phyloP scores from a whole-genome alignment of 306 rosid genomes.

The Pterocarpus santalinus region DNA sequence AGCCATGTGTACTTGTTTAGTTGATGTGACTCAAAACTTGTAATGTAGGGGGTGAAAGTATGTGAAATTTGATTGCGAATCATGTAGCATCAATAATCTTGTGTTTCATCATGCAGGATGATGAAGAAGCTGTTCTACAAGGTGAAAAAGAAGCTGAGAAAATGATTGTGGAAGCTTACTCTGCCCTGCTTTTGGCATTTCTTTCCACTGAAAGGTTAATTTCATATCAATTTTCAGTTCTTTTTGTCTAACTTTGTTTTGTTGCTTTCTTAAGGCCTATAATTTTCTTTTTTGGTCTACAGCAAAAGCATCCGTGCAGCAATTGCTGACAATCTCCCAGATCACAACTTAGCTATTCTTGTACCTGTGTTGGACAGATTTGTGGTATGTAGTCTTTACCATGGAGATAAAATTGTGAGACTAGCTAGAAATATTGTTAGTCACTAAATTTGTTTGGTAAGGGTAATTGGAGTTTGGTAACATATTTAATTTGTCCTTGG shows the following conservation, averaged over 20 bases:
- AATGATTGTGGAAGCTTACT: conserved; percentile 65
- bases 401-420: conserved; percentile 35
- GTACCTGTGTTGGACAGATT: conserved; percentile 98
- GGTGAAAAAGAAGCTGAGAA: conserved; percentile 95
- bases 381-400: conserved; percentile 70
- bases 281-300: conserved; percentile 34
- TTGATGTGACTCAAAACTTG: conserved; percentile 12
- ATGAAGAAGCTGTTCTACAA: conserved; percentile 82
- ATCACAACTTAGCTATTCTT: conserved; percentile 70
- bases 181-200: conserved; percentile 67
- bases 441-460: background rate
- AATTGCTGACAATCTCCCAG: conserved; percentile 63
- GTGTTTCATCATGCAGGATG: conserved; percentile 67
- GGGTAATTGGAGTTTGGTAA: conserved; percentile 20
- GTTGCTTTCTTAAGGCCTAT: conserved; percentile 20
- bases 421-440: conserved; percentile 4
- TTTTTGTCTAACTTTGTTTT: background rate
- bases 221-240: conserved; percentile 11
- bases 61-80: background rate
- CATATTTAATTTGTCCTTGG: conserved; percentile 3
- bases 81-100: conserved; percentile 37
- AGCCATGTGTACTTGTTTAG: conserved; percentile 14
- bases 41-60: background rate
- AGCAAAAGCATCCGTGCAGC: conserved; percentile 61
- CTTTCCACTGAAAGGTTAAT: conserved; percentile 63